A percentile compares a stretch with the other conserved stretches of the same genome.
These are phyloP conservation scores for Cladosporium sp. DNA, from an alignment of 2,329 filamentous ascomycete species.

Conservation along the genomic window DNA sequence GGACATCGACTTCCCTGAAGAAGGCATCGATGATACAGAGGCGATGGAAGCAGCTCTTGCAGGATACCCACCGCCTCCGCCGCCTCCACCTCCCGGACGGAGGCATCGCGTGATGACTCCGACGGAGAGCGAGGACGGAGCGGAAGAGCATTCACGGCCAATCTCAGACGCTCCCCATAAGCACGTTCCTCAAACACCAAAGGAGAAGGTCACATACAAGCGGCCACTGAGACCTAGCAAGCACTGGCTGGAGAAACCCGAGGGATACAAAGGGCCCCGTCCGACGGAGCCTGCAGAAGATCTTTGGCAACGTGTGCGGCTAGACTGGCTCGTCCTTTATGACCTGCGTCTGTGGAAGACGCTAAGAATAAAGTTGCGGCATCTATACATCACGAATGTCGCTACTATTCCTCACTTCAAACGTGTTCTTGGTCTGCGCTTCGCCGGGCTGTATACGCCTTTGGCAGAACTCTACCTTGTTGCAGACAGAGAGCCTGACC, in stretches of 20 bases:
- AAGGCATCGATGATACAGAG: slow-evolving; percentile 63
- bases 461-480: slow-evolving; percentile 93
- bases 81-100: slow-evolving; percentile 42
- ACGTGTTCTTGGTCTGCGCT: slow-evolving; percentile 83
- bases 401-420: slow-evolving; percentile 96
- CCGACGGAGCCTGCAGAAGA: slow-evolving; percentile 70
- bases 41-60: slow-evolving; percentile 73
- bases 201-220: slow-evolving; percentile 39
- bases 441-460: slow-evolving; percentile 88
- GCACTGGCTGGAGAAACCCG: slow-evolving; percentile 83
- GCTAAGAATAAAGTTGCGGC: slow-evolving; percentile 80
- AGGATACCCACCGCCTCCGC: slow-evolving; percentile 67
- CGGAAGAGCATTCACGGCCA: slow-evolving; percentile 49
- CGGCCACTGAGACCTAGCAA: slow-evolving; percentile 62
- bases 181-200: slow-evolving; percentile 77
- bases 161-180: slow-evolving; percentile 31
- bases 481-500: slow-evolving; percentile 91
- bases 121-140: slow-evolving; percentile 34
- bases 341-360: slow-evolving; percentile 97
- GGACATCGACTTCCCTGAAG: slow-evolving; percentile 42
- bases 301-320: slow-evolving; percentile 78
- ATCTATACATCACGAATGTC: slow-evolving; percentile 93
- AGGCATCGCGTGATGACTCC: slow-evolving; percentile 26
- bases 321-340: slow-evolving; percentile 93
- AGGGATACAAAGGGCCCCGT: slow-evolving; percentile 49